phyloP scores from a whole-genome alignment of 139 green algal species.

The Chlamydomonas incerta region DNA sequence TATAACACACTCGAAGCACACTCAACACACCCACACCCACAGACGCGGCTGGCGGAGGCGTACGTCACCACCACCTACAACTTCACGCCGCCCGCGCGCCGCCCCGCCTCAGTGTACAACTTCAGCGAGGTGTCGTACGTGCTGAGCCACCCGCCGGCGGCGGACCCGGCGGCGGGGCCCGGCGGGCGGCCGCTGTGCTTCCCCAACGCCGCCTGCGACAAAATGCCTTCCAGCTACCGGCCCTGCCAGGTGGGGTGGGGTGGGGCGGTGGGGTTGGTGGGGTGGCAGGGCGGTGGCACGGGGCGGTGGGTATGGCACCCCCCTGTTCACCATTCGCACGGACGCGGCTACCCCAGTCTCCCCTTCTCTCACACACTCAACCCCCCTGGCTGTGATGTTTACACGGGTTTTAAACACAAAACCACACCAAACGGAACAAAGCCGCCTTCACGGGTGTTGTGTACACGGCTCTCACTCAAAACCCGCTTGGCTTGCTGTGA shows the following conservation, averaged over 20 bases:
- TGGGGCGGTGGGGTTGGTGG: neutral
- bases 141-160: neutral
- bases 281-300: neutral
- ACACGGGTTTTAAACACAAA: no score
- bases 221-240: neutral
- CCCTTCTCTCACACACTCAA: no score
- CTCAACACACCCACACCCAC: neutral
- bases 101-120: conserved; percentile 18
- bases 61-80: conserved; percentile 29
- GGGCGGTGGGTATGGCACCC: neutral
- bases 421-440: no score
- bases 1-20: no score
- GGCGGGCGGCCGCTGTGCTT: neutral
- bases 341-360: no score
- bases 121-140: conserved; percentile 38
- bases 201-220: conserved; percentile 23
- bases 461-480: no score
- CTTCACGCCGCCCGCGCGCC: neutral
- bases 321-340: no score
- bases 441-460: no score
- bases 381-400: no score
- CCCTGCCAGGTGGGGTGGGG: neutral
- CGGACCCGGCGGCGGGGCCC: no score
- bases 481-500: no score
- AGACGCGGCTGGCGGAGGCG: conserved; percentile 3